Evolutionary conservation across 345 rosid species (phyloP).

Genomic region (Excoecaria agallocha): DNA sequence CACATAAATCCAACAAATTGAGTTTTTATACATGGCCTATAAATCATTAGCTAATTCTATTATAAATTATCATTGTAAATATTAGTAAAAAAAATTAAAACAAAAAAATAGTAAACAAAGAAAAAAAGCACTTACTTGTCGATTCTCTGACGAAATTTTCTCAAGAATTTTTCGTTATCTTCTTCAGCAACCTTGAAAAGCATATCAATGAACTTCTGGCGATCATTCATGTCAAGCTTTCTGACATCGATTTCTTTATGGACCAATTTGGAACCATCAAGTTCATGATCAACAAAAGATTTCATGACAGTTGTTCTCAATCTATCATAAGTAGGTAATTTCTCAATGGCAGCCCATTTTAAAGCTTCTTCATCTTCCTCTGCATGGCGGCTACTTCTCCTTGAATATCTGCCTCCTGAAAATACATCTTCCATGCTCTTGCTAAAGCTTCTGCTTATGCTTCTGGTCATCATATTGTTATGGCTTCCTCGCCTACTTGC

Average conservation of each 20-base stretch:
- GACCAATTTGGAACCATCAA: conserved; percentile 25
- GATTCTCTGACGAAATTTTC: conserved; percentile 66
- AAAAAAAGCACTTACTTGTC: conserved; percentile 46
- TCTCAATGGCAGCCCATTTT: conserved; percentile 96
- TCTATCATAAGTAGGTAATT: conserved; percentile 75
- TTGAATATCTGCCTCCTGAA: conserved; percentile 40
- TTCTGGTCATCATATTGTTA: conserved; percentile 38
- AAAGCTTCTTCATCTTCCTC: conserved; percentile 89
- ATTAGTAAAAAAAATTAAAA: neutral
- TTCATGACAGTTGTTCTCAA: conserved; percentile 72
- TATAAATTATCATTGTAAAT: too few relatives aligned
- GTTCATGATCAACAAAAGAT: conserved; percentile 37
- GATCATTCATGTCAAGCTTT: conserved; percentile 61
- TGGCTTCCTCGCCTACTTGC: conserved; percentile 28
- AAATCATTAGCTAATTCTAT: too few relatives aligned
- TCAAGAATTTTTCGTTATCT: conserved; percentile 77
- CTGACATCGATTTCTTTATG: conserved; percentile 67
- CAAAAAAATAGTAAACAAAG: neutral
- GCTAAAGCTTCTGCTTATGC: conserved; percentile 51
- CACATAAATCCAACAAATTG: too few relatives aligned
- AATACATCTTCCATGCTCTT: conserved; percentile 66
- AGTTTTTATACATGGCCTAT: too few relatives aligned
- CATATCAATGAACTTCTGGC: conserved; percentile 66
- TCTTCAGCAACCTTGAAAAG: conserved; percentile 79
- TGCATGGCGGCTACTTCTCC: conserved; percentile 43